phyloP scores from a whole-genome alignment of 495 filamentous ascomycete species.

The Penicillium parvum region DNA sequence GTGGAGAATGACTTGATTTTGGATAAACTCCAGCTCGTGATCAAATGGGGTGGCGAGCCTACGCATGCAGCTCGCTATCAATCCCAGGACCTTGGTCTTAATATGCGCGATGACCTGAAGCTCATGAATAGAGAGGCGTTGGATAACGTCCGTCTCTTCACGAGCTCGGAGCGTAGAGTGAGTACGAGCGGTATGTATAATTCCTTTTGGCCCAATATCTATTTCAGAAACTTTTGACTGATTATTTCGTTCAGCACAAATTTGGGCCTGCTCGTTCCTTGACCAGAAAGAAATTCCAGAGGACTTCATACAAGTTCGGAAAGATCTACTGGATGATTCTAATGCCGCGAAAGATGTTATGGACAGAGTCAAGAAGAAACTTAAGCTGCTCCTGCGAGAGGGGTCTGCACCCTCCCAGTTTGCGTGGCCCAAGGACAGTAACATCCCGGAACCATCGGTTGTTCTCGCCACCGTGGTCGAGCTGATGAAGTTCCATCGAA shows the following conservation, averaged over 20 bases:
- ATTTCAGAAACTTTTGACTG: background rate
- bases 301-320: constrained; percentile 81
- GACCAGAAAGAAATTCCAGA: constrained; percentile 79
- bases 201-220: background rate
- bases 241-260: constrained; percentile 60
- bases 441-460: constrained; percentile 86
- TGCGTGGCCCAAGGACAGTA: constrained; percentile 81
- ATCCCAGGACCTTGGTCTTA: constrained; percentile 86
- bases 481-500: constrained; percentile 94
- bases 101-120: constrained; percentile 90
- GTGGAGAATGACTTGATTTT: constrained; percentile 83
- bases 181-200: constrained; percentile 70
- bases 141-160: constrained; percentile 87
- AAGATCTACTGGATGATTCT: constrained; percentile 92
- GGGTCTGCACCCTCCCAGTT: constrained; percentile 91
- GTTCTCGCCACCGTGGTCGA: constrained; percentile 89
- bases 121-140: constrained; percentile 89
- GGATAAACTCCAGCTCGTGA: constrained; percentile 94
- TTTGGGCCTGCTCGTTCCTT: constrained; percentile 88
- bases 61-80: constrained; percentile 97
- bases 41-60: constrained; percentile 98
- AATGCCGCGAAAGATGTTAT: constrained; percentile 99
- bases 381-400: constrained; percentile 83
- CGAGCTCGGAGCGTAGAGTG: constrained; percentile 89
- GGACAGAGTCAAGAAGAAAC: constrained; percentile 99